phyloP scores from a whole-genome alignment of 257 asterid species.

The Solanum etuberosum region DNA sequence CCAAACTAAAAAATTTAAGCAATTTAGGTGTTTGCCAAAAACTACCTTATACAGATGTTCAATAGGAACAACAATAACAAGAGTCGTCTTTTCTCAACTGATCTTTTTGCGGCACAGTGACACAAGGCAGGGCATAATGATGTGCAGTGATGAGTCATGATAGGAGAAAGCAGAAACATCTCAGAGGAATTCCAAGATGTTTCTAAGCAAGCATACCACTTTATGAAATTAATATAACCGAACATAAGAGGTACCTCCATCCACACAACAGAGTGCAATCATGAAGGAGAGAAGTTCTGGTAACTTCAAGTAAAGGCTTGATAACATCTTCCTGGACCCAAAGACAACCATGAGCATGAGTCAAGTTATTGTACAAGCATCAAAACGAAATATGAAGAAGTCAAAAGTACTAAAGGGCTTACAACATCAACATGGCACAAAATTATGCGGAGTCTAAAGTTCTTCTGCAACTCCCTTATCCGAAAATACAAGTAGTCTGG shows the following conservation, averaged over 20 bases:
- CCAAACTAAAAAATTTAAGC: conserved; percentile 44
- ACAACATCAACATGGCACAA: conserved; percentile 98
- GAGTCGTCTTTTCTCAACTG: not conserved
- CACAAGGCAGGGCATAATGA: not conserved
- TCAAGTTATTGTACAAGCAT: not conserved
- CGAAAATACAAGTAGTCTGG: conserved; percentile 94
- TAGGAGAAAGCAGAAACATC: not conserved
- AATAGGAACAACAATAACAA: not conserved
- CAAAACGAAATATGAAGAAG: not conserved
- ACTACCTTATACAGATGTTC: not conserved
- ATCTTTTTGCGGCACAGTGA: not conserved
- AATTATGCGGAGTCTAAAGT: conserved; percentile 77
- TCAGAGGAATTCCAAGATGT: not conserved
- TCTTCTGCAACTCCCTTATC: conserved; percentile 88
- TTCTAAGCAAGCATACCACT: not conserved
- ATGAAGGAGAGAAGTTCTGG: conserved; percentile 89
- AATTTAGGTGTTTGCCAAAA: not conserved
- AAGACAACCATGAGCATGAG: not conserved
- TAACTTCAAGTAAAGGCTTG: conserved; percentile 91
- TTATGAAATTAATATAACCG: not conserved
- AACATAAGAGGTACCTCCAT: conserved; percentile 56
- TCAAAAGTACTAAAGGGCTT: conserved; percentile 12
- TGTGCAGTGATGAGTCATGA: not conserved
- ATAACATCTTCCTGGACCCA: conserved; percentile 83
- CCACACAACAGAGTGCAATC: conserved; percentile 95